Conservation (phyloP, 1,284 basidiomycete genomes). For the Taiwanofungus camphoratus region DNA sequence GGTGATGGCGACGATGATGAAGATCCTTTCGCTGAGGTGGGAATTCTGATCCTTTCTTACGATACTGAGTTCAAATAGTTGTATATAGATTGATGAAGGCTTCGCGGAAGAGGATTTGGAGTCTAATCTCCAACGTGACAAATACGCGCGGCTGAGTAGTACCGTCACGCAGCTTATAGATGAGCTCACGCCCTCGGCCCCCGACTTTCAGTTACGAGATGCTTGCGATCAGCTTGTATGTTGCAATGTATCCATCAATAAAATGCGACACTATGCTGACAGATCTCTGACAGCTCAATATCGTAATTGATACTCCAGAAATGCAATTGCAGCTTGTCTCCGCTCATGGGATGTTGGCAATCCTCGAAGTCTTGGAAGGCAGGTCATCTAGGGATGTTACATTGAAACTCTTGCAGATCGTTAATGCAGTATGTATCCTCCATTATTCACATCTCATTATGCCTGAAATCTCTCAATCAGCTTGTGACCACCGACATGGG, state of each 20-base stretch:
- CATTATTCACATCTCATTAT: not conserved
- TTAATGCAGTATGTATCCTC: constrained; percentile 68
- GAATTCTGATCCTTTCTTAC: no score
- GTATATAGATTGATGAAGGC: constrained; percentile 77
- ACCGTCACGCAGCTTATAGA: constrained; percentile 84
- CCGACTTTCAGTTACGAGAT: constrained; percentile 75
- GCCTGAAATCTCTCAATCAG: constrained; percentile 35
- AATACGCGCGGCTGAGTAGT: constrained; percentile 80
- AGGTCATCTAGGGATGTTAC: constrained; percentile 79
- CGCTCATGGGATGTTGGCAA: constrained; percentile 91
- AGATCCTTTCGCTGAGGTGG: constrained; percentile 90
- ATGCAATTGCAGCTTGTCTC: constrained; percentile 87
- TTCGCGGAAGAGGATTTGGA: constrained; percentile 86
- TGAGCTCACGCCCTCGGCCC: constrained; percentile 73
- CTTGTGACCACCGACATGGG: constrained; percentile 83
- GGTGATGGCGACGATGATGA: constrained; percentile 85
- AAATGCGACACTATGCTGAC: not conserved
- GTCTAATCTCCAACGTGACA: constrained; percentile 84
- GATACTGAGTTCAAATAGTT: no score
- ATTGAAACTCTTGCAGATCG: constrained; percentile 79
- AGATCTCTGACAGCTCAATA: constrained; percentile 48
- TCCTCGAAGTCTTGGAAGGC: constrained; percentile 88
- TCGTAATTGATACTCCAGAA: constrained; percentile 82
- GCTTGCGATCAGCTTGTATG: constrained; percentile 85
- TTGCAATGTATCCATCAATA: constrained; percentile 6